phyloP scores from a whole-genome alignment of 192 early-diverging fungal species.

The Endogone sp. region DNA sequence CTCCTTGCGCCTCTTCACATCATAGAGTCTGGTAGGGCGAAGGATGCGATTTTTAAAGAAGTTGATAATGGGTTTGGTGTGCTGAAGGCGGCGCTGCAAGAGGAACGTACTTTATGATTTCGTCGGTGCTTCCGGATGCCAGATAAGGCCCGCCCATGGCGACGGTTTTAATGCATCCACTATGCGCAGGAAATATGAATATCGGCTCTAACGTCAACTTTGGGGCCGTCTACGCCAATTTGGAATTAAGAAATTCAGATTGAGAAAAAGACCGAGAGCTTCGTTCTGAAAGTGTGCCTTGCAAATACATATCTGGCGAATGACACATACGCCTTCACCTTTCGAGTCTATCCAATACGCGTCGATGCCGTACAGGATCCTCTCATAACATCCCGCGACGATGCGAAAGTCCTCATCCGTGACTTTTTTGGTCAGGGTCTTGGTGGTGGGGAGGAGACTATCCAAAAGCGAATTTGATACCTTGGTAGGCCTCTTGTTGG shows the following conservation, averaged over 20 bases:
- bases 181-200: slow-evolving; percentile 96
- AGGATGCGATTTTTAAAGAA: neutral
- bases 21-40: slow-evolving; percentile 67
- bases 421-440: slow-evolving; percentile 13
- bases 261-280: too few species aligned
- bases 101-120: slow-evolving; percentile 70
- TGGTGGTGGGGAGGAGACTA: neutral
- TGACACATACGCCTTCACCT: slow-evolving; percentile 8
- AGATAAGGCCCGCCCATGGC: slow-evolving; percentile 73
- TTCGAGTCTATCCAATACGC: slow-evolving; percentile 46
- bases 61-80: neutral
- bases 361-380: slow-evolving; percentile 92
- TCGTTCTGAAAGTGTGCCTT: too few species aligned
- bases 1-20: slow-evolving; percentile 83
- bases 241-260: too few species aligned
- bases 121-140: slow-evolving; percentile 95
- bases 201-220: slow-evolving; percentile 57
- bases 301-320: too few species aligned
- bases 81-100: too few species aligned
- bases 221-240: neutral
- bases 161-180: slow-evolving; percentile 87
- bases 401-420: slow-evolving; percentile 53
- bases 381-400: slow-evolving; percentile 90
- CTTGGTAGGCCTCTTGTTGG: neutral
- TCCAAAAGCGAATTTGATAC: neutral